Evolutionary conservation across 2,329 filamentous ascomycete genomes (phyloP).

Genomic region (Monilinia polystroma): DNA sequence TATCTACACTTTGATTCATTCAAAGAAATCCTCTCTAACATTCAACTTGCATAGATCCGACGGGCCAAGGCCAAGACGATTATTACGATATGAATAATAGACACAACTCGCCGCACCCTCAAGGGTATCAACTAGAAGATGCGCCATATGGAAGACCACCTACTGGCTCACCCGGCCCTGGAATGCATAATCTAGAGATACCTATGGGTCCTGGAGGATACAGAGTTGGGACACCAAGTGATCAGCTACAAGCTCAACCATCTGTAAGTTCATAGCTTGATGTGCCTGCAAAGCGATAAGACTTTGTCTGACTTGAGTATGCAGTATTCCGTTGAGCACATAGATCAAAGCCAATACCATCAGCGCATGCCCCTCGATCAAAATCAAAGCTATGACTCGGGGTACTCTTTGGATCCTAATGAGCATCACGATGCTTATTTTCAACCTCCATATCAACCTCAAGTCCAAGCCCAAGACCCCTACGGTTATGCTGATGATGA

Average conservation of each 20-base stretch:
- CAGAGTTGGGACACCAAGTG: constrained; percentile 61
- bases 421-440: constrained; percentile 87
- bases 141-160: constrained; percentile 35
- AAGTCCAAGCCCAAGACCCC: constrained; percentile 27
- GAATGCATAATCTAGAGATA: constrained; percentile 62
- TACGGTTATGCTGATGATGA: constrained; percentile 57
- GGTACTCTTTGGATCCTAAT: constrained; percentile 78
- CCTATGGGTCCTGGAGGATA: constrained; percentile 59
- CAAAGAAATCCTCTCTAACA: constrained; percentile 31
- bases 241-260: constrained; percentile 78
- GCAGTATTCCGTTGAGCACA: constrained; percentile 70
- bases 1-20: constrained; percentile 26
- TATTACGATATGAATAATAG: constrained; percentile 61
- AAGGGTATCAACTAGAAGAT: constrained; percentile 81
- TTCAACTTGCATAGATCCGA: constrained; percentile 30
- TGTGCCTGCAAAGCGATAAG: constrained; percentile 1
- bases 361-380: constrained; percentile 49
- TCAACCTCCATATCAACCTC: constrained; percentile 75
- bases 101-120: constrained; percentile 65
- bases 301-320: constrained; percentile 26
- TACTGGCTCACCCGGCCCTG: constrained; percentile 31
- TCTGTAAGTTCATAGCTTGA: constrained; percentile 59
- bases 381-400: constrained; percentile 53
- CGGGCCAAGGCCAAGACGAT: constrained; percentile 51
- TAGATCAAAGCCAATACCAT: constrained; percentile 63